Evolutionary conservation across 1,284 basidiomycete species (phyloP).

Genomic region (Ganoderma multipileum): DNA sequence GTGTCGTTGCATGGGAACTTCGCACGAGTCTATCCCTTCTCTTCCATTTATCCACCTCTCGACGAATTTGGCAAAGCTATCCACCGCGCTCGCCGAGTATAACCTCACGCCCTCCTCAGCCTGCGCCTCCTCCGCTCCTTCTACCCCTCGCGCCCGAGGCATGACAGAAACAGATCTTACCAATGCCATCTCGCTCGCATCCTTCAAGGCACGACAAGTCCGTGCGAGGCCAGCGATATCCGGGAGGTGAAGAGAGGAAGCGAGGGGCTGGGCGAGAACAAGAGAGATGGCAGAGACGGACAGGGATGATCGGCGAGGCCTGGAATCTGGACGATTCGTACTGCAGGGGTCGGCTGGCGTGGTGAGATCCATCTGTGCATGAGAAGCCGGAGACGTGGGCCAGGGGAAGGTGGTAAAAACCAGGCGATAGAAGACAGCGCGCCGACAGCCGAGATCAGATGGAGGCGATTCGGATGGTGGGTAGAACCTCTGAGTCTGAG

Average conservation of each 20-base stretch:
- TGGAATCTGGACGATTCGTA: not conserved
- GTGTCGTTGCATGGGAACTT: not conserved
- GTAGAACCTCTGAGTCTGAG: not conserved
- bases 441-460: not conserved
- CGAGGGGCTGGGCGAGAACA: not conserved
- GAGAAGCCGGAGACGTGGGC: not conserved
- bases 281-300: not conserved
- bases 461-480: too few species aligned
- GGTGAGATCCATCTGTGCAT: slow-evolving; percentile 1
- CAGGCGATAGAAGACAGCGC: too few species aligned
- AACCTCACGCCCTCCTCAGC: not conserved
- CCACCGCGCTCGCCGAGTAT: not conserved
- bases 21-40: not conserved
- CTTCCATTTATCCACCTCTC: not conserved
- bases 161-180: not conserved
- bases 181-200: not conserved
- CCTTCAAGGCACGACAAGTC: not conserved
- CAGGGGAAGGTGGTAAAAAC: not conserved
- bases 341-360: not conserved
- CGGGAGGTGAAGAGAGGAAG: not conserved
- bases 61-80: not conserved
- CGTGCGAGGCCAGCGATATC: slow-evolving; percentile 1
- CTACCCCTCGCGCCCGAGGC: not conserved
- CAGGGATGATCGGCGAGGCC: not conserved
- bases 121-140: not conserved